phyloP scores from a whole-genome alignment of 73 alveolate species.

The Urostyla sp. region DNA sequence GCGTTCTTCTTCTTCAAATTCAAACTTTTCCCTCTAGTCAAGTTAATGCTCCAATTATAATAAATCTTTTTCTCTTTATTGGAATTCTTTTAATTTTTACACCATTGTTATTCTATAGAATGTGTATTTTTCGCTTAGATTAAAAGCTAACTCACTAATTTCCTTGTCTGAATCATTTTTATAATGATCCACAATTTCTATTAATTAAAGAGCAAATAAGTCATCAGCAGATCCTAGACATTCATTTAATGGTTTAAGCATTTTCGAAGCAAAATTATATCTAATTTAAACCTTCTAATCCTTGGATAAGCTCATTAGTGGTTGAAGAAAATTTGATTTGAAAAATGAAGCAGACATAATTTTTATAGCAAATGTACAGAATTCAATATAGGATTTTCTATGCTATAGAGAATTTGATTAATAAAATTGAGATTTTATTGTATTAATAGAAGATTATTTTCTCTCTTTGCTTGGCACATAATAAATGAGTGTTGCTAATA shows the following conservation, averaged over 20 bases:
- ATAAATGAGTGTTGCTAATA: background rate
- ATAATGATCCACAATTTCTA: background rate
- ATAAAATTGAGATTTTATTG: background rate
- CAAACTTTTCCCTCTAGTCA: slow-evolving; percentile 19
- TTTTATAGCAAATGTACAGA: background rate
- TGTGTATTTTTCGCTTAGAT: background rate
- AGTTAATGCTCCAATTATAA: background rate
- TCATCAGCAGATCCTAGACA: background rate
- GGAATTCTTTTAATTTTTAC: background rate
- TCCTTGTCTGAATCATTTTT: background rate
- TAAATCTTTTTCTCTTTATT: background rate
- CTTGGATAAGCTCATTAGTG: background rate
- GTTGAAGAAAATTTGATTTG: slow-evolving; percentile 1
- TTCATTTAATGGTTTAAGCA: background rate
- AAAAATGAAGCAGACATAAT: background rate
- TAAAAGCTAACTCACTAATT: slow-evolving; percentile 31
- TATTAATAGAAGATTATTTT: background rate
- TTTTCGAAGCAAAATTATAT: background rate
- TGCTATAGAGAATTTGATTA: background rate
- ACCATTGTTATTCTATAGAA: background rate
- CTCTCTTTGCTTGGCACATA: slow-evolving; percentile 2
- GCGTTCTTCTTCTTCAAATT: slow-evolving; percentile 37
- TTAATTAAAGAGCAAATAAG: background rate
- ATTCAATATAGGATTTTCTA: slow-evolving; percentile 29
- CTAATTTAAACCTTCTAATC: background rate